Conservation (phyloP, 495 filamentous ascomycete genomes). For the Parachaetomium inaequale region DNA sequence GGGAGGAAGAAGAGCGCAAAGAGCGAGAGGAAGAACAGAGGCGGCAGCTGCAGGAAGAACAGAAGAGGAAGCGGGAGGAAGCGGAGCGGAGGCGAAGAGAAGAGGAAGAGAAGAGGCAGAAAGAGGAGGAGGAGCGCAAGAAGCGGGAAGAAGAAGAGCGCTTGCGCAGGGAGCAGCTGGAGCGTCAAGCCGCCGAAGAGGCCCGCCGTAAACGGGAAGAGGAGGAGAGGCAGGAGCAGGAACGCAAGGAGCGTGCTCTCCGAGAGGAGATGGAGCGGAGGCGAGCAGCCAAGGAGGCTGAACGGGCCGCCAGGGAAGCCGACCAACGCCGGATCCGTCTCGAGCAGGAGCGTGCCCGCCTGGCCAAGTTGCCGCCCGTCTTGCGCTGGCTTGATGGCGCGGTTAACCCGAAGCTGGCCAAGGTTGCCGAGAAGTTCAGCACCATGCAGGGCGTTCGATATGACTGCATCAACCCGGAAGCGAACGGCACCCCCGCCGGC, state of each 20-base stretch:
- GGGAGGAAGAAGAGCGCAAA: slow-evolving; percentile 44
- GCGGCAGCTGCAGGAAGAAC: slow-evolving; percentile 23
- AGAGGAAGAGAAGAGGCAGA: slow-evolving; percentile 33
- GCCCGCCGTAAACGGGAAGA: slow-evolving; percentile 43
- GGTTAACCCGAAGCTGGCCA: slow-evolving; percentile 46
- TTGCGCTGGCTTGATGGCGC: slow-evolving; percentile 51
- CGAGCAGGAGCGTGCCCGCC: slow-evolving; percentile 45
- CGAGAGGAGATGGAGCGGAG: slow-evolving; percentile 57
- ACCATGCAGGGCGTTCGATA: slow-evolving; percentile 50
- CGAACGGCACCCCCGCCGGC: slow-evolving; percentile 44
- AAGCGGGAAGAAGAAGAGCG: slow-evolving; percentile 40
- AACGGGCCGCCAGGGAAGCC: slow-evolving; percentile 55
- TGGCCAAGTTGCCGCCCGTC: slow-evolving; percentile 50
- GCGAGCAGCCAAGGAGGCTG: slow-evolving; percentile 50
- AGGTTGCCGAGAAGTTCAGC: slow-evolving; percentile 49
- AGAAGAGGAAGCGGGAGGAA: slow-evolving; percentile 49
- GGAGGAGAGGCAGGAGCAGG: slow-evolving; percentile 30
- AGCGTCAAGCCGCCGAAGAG: slow-evolving; percentile 45
- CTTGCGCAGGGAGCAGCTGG: slow-evolving; percentile 40
- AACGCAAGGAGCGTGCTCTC: slow-evolving; percentile 40
- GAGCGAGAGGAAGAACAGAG: slow-evolving; percentile 41
- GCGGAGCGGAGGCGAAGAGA: slow-evolving; percentile 33
- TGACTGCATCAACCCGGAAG: slow-evolving; percentile 50
- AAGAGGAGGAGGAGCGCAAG: slow-evolving; percentile 38
- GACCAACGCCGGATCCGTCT: slow-evolving; percentile 46